phyloP scores from a whole-genome alignment of 306 rosid genomes.

The Citrullus colocynthis region DNA sequence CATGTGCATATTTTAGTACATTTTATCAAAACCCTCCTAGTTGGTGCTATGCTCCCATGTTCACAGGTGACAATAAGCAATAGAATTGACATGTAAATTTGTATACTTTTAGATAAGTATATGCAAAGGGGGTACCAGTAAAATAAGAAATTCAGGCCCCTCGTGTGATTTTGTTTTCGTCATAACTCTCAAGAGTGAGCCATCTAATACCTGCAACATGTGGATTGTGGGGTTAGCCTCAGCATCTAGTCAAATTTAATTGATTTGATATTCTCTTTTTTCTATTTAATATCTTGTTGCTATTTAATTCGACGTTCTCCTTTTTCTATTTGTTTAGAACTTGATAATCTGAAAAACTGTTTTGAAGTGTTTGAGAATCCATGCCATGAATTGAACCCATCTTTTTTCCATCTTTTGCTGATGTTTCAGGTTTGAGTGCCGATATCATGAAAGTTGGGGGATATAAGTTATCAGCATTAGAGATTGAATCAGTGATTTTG shows the following conservation, averaged over 20 bases:
- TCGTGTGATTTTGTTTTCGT: too few species aligned
- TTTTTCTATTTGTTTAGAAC: background rate
- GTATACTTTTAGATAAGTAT: background rate
- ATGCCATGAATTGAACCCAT: background rate
- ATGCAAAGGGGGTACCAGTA: background rate
- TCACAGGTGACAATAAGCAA: background rate
- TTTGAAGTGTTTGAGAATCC: background rate
- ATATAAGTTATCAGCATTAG: conserved; percentile 79
- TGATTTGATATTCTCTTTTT: background rate
- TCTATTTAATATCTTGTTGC: background rate
- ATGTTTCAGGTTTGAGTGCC: conserved; percentile 60
- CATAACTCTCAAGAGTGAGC: too few species aligned
- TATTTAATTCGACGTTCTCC: background rate
- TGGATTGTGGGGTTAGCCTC: background rate
- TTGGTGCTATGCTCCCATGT: background rate
- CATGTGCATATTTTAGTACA: background rate
- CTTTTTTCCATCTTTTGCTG: conserved; percentile 2
- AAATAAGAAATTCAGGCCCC: background rate
- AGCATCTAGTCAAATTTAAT: background rate
- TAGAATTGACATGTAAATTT: background rate
- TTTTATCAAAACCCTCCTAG: background rate
- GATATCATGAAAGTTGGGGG: conserved; percentile 96
- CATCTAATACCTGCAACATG: background rate
- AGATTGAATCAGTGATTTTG: conserved; percentile 75
- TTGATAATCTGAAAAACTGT: background rate